phyloP scores from a whole-genome alignment of 148 eudicot genomes.

The Vaccinium myrtillus region DNA sequence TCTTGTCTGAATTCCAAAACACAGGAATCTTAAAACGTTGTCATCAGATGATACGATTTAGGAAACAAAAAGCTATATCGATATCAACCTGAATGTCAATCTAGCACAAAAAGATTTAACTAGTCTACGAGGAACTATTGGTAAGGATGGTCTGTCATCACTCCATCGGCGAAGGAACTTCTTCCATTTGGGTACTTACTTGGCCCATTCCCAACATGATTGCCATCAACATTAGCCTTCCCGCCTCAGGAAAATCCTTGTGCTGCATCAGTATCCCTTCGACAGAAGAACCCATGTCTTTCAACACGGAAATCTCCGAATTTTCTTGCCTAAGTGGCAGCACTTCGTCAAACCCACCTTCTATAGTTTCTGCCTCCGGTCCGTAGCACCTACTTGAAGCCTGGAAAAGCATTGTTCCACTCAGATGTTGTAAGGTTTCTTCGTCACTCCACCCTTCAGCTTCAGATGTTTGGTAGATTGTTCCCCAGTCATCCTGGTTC shows the following conservation, averaged over 20 bases:
- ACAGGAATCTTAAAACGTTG: neutral
- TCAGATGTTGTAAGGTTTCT: constrained; percentile 45
- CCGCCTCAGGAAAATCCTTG: constrained; percentile 79
- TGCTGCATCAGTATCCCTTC: constrained; percentile 91
- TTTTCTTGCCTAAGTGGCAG: constrained; percentile 69
- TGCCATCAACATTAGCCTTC: constrained; percentile 82
- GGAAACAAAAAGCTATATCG: neutral
- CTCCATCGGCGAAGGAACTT: constrained; percentile 59
- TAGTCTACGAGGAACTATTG: neutral
- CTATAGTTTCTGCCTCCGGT: constrained; percentile 55
- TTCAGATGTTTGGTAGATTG: constrained; percentile 52
- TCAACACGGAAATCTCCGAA: constrained; percentile 31
- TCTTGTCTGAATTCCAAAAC: neutral
- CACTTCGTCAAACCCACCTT: constrained; percentile 71
- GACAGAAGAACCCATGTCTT: constrained; percentile 56
- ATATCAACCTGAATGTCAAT: neutral
- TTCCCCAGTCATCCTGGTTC: constrained; percentile 83
- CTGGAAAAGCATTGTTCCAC: constrained; percentile 67
- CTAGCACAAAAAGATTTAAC: neutral
- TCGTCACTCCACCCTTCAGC: constrained; percentile 89
- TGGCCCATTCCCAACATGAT: constrained; percentile 55
- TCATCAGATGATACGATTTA: neutral
- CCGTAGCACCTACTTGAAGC: constrained; percentile 88
- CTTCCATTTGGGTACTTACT: constrained; percentile 31
- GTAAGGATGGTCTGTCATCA: constrained; percentile 1